Evolutionary conservation across 495 filamentous ascomycete species (phyloP).

Genomic region (Xylaria venustula): DNA sequence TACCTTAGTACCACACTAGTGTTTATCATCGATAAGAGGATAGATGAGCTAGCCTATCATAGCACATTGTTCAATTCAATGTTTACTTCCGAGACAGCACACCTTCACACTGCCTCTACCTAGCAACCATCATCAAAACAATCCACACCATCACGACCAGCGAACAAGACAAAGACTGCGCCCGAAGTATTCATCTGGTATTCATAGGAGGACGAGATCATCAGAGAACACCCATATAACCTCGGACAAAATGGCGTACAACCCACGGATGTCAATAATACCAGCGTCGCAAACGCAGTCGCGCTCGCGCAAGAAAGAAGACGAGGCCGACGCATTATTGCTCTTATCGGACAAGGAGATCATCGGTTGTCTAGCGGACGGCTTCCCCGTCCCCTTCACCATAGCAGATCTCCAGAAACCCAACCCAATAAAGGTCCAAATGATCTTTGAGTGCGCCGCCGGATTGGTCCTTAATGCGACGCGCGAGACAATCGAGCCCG

Average conservation of each 20-base stretch:
- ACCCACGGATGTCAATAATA: slow-evolving; percentile 73
- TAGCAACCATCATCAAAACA: slow-evolving; percentile 13
- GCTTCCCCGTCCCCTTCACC: slow-evolving; percentile 84
- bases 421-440: slow-evolving; percentile 88
- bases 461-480: slow-evolving; percentile 90
- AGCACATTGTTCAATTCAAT: slow-evolving; percentile 1
- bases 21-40: slow-evolving; percentile 6
- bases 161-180: background rate
- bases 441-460: slow-evolving; percentile 96
- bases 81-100: too few species aligned
- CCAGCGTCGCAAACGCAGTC: slow-evolving; percentile 58
- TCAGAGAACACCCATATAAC: background rate
- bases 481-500: slow-evolving; percentile 86
- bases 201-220: background rate
- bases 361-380: slow-evolving; percentile 93
- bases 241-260: slow-evolving; percentile 61
- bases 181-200: background rate
- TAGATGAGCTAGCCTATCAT: slow-evolving; percentile 1
- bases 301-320: slow-evolving; percentile 66
- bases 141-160: background rate
- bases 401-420: slow-evolving; percentile 91
- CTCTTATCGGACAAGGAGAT: slow-evolving; percentile 84
- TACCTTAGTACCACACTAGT: too few species aligned
- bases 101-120: too few species aligned
- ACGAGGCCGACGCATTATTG: slow-evolving; percentile 87